Evolutionary conservation across 768 basidiomycete genomes (phyloP).

Genomic region (Tephrocybe sp.): DNA sequence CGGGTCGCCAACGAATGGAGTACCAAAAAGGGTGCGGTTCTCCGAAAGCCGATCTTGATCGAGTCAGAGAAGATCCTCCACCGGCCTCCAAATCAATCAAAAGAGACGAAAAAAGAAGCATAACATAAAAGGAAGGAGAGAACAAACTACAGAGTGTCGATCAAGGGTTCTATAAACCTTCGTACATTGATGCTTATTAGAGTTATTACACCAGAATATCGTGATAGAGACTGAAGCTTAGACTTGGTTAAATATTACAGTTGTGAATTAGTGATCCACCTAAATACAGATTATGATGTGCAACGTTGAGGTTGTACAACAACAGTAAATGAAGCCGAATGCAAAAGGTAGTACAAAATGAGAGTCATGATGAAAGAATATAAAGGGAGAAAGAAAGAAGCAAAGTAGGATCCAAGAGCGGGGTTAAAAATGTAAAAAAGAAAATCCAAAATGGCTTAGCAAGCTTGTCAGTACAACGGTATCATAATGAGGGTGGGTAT

Average conservation of each 20-base stretch:
- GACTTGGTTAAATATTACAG: too few species aligned
- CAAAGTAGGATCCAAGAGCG: not conserved
- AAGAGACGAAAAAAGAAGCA: not conserved
- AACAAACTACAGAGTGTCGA: not conserved
- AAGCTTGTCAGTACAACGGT: constrained; percentile 10
- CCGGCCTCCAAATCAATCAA: not conserved
- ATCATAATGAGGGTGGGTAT: constrained; percentile 16
- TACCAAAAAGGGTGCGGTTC: too few species aligned
- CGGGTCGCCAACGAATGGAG: too few species aligned
- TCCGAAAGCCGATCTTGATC: not conserved
- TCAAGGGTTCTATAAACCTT: not conserved
- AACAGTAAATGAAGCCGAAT: not conserved
- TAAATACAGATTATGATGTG: not conserved
- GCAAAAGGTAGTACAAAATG: constrained; percentile 5
- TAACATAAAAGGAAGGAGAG: not conserved
- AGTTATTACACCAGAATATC: too few species aligned
- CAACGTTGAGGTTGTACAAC: not conserved
- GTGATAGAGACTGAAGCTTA: too few species aligned
- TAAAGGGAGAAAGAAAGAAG: not conserved
- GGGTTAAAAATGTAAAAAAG: not conserved
- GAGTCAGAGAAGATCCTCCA: too few species aligned
- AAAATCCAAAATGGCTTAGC: not conserved
- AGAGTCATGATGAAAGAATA: not conserved
- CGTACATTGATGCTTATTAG: too few species aligned
- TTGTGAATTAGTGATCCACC: not conserved